Conservation (phyloP, 2,329 filamentous ascomycete species). For the Tolypocladium endophyticum region DNA sequence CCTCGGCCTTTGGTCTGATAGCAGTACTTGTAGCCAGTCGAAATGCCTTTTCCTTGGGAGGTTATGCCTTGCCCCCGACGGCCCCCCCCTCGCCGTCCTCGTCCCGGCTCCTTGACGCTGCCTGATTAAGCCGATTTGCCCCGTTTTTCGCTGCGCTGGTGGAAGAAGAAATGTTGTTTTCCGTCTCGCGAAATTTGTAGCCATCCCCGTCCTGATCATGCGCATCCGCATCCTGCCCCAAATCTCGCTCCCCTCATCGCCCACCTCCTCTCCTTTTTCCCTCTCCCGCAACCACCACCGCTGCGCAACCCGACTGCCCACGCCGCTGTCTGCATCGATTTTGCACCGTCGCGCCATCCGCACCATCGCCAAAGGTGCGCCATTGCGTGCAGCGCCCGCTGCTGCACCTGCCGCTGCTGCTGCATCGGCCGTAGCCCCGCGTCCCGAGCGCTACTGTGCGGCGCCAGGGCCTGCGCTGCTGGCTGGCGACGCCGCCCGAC, state of each 20-base stretch:
- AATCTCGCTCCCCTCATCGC: constrained; percentile 10
- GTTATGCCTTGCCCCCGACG: neutral
- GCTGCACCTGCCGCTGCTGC: constrained; percentile 16
- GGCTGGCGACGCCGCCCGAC: constrained; percentile 11
- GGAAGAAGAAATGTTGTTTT: constrained; percentile 1
- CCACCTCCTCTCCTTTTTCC: constrained; percentile 14
- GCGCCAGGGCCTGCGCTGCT: neutral
- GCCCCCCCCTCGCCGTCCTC: neutral
- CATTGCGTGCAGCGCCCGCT: constrained; percentile 21
- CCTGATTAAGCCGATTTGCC: constrained; percentile 8
- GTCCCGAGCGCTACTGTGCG: constrained; percentile 10
- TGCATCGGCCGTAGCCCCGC: constrained; percentile 13
- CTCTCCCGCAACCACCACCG: constrained; percentile 23
- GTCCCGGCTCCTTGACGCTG: constrained; percentile 1
- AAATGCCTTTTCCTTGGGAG: neutral
- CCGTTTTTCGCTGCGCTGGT: constrained; percentile 7
- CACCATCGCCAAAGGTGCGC: constrained; percentile 24
- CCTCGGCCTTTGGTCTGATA: neutral
- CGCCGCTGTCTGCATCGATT: constrained; percentile 29
- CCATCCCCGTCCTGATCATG: constrained; percentile 12
- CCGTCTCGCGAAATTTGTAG: constrained; percentile 7
- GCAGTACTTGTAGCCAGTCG: neutral
- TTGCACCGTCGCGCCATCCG: constrained; percentile 19
- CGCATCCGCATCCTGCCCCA: constrained; percentile 9
- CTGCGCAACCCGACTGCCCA: constrained; percentile 17